Evolutionary conservation across 257 asterid species (phyloP), one percentile per base, ranked within the genome.

Genomic region (Solanum boliviense): DNA sequence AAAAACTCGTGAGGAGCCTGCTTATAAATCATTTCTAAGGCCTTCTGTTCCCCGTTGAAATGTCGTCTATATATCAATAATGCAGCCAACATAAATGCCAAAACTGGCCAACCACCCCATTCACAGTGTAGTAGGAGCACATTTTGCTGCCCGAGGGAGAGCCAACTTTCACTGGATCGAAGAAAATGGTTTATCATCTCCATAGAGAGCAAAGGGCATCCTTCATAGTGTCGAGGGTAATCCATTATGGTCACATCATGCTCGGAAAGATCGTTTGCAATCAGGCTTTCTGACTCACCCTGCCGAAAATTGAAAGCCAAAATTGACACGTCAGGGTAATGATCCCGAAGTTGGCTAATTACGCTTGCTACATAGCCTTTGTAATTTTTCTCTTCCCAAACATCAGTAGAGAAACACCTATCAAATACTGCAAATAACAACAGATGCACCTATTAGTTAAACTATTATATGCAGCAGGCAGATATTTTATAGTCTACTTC

Each of bases 101-200:
- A 89, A 9, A 91, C 88, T 0, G 96, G 96, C 90, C 93, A 93
- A 13, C 91, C 93, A 31, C 93, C 93, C 34, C 86, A 91, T 88
- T 94, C 91, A 89, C 96, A 94, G 82, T 93, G 96, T 94, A 94
- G 84, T 91, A 95, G 88, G 78, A 94, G 92, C 62, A 94, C 91
- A 48, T 95, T 95, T 84, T 90, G 88, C 78, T 91, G 93, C 87
- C 95, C 93, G 2, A 84, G 88, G 25, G 95, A 89, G 29, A 94
- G 94, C 98, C 98, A 95, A 85, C 89, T 93, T 39, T 93, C 94
- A 46, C 92, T 92, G 20, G 96, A 92, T 86, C 91, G 89, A 90
- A 95, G 88, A 86, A 92, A 93, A 87, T 92, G 94, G 89, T 91
- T 95, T 89, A 95, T 92, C 91, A 89, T 92, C 91, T 94, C 96